phyloP scores from a whole-genome alignment of 2,329 filamentous ascomycete species.

The Colletotrichum musicola region DNA sequence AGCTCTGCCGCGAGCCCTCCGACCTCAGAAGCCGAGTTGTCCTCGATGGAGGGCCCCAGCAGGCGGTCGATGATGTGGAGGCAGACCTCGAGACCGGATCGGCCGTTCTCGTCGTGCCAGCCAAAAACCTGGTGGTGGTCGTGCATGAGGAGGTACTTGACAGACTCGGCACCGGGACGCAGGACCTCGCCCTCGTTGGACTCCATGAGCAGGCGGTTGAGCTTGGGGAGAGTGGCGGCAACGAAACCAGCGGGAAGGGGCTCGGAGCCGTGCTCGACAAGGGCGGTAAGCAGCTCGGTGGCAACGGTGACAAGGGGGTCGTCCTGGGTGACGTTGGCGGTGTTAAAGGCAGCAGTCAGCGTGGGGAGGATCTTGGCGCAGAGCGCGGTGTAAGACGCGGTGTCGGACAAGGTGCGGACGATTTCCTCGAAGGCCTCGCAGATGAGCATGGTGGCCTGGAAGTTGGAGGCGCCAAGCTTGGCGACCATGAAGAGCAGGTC shows the following conservation, averaged over 20 bases:
- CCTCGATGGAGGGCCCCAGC: slow-evolving; percentile 85
- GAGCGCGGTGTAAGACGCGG: slow-evolving; percentile 79
- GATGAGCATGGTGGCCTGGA: slow-evolving; percentile 89
- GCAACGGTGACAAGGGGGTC: slow-evolving; percentile 83
- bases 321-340: slow-evolving; percentile 87
- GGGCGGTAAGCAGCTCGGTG: slow-evolving; percentile 83
- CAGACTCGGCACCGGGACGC: slow-evolving; percentile 84
- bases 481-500: slow-evolving; percentile 90
- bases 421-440: slow-evolving; percentile 94
- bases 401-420: slow-evolving; percentile 74
- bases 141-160: slow-evolving; percentile 90
- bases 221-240: slow-evolving; percentile 85
- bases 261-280: slow-evolving; percentile 85
- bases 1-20: slow-evolving; percentile 93
- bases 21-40: slow-evolving; percentile 95
- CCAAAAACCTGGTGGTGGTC: slow-evolving; percentile 90
- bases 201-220: slow-evolving; percentile 84
- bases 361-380: slow-evolving; percentile 90
- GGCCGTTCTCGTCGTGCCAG: slow-evolving; percentile 85
- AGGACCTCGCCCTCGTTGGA: slow-evolving; percentile 90
- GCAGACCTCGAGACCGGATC: slow-evolving; percentile 88
- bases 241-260: slow-evolving; percentile 91
- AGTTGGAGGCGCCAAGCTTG: slow-evolving; percentile 88
- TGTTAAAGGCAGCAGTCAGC: slow-evolving; percentile 88
- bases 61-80: slow-evolving; percentile 93